Base-by-base conservation (phyloP, 306 rosid genomes). In the Castanea mollissima region DNA sequence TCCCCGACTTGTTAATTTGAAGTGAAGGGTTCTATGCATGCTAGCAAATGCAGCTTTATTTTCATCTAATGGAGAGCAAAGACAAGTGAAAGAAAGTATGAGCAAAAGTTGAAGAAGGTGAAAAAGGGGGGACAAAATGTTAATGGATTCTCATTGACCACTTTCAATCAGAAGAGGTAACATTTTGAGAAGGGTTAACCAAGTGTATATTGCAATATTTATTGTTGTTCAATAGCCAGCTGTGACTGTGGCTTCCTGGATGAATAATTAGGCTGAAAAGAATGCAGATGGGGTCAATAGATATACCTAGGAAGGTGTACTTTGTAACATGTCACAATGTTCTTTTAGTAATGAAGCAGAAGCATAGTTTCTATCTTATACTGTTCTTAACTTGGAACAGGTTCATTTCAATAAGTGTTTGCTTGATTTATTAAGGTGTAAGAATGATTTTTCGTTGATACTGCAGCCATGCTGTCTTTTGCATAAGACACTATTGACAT, bases 1-100 rank as follows among this genome's bases (percentile, higher is more conserved):
- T 91, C 87, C 5, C 98, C 93, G 51, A 75, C 85, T 82, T 72
- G 79, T 79, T 92, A 81, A 88, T 71, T 69, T 77, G 57, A 81
- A 55, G 79, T 59, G 32, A 46, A 79, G 60, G 72, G 41, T 83
- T 79, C 77, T 70, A 64, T 78, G 34, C 59, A 69, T 55, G 67
- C 58, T 25, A 32, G 74, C 80, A 20, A 77, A 44, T 82, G 87
- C 79, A 76, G 55, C 44, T 75, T 23, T 25, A 21, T 49, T 19
- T 19, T 56, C 64, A 41, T 74, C 51, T 38, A 56, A 46, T 79
- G 54, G 57, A n/a, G 65, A 71, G 32, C 74, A 74, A 21, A 72
- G 71, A 19, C 31, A 49, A 14, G 71, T 57, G 19, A 41, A 31
- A 34, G 20, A 65, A 75, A 68, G 55, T 59, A 58, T 23, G 60